Evolutionary conservation across 164 flowering plant genomes (phyloP), one percentile per base, ranked within the genome.

Genomic region (Liquidambar formosana): DNA sequence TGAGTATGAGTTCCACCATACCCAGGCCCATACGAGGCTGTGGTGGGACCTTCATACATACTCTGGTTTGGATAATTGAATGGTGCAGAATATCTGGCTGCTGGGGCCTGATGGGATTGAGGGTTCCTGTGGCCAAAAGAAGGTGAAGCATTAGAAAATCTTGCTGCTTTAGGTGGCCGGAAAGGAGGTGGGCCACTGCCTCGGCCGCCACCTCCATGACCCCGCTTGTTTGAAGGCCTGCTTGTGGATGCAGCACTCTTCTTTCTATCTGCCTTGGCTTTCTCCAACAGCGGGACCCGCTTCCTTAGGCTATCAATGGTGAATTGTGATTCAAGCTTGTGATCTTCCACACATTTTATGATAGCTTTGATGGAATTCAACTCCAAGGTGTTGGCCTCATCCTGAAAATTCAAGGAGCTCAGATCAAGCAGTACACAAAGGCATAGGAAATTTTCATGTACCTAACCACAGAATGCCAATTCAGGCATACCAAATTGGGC

Each of bases 311-410:
- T 78, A 33, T 83, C 86, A 54, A 84, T 68, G 25, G 81, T 18
- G 76, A 86, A 84, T 53, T 79, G 79, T 51, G 87, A 51, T 71
- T 86, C 84, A 10, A 88, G 87, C 66, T 83, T 84, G 76, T 84
- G 80, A 65, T 84, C 92, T 77, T 88, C 87, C 56, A 86, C 85
- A 59, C 89, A 88, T 70, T 76, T 85, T 74, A 86, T 81, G 70
- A 86, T 79, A 21, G 86, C 75, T 74, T 67, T 88, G 1, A 80
- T 77, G 28, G 88, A 71, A 72, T 73, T 82, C 77, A 85, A 61
- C 75, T 88, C 89, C 53, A 80, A 15, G 9, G 54, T 68, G 59
- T 44, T 66, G 1, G 86, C 80, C 28, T 81, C 79, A 0, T 83
- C 86, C 89, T 85, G 82, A 63, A 77, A 70, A 15, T 21, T 41